Base-by-base conservation (phyloP, 345 rosid genomes). In the Arabis alpina region DNA sequence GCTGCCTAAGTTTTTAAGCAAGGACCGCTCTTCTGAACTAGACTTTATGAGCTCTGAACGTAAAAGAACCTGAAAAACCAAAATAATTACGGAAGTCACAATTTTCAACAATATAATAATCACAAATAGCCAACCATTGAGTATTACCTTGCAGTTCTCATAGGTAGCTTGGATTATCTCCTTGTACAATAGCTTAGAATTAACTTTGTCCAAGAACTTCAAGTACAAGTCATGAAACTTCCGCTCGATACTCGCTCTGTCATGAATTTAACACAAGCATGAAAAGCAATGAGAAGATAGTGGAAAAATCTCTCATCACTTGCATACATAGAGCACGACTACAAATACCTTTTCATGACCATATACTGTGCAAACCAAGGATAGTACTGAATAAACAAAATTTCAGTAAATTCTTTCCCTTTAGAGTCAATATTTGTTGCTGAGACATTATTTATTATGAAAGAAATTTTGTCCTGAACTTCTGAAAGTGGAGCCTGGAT, bases 281-380 rank as follows among this genome's bases (percentile, higher is more conserved):
- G 36, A 43, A 61, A 40, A 37, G 15, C 4, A 24, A 27, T 51
- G 53, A 40, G 60, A 65, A 53, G 10, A 61, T 11, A 19, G 30
- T 4, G 48, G 6, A 54, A 11, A 6, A 54, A 8, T 23, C 13
- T 27, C 36, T 24, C 55, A 61, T 28, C 42, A 34, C 3, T 32
- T 5, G 36, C 36, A 39, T 6, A 51, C 39, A 32, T 49, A 59
- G 15, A 27, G 43, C 15, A 43, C 13, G 19, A 27, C 25, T 41
- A 42, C 13, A 19, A 8, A 19, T 40, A 68, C 97, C 97, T 92
- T 82, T 86, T 89, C 96, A 89, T 92, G 44, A 92, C 98, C 96
- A 92, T 86, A 59, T 92, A 92, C 70, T 87, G 92, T 2, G 98
- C 98, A 75, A 92, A 92, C 98, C 98, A 92, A 24, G 96, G 87